These are phyloP conservation scores for Collybia nuda DNA, from an alignment of 768 basidiomycete species.

Conservation along the genomic window DNA sequence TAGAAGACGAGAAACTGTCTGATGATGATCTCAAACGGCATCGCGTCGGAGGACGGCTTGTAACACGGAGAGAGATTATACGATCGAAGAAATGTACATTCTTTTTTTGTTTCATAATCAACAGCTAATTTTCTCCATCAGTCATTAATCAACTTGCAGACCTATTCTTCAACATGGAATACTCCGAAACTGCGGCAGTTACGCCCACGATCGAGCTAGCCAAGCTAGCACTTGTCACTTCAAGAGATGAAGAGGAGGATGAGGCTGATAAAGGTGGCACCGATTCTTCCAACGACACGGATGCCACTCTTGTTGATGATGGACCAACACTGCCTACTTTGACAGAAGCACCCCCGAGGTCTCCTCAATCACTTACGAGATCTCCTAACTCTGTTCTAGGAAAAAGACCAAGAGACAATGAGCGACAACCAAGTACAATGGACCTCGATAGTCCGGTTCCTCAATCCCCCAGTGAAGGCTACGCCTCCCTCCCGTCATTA, in stretches of 20 bases:
- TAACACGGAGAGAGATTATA: constrained; percentile 77
- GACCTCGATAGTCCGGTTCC: constrained; percentile 53
- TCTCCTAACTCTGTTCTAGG: constrained; percentile 62
- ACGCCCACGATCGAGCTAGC: constrained; percentile 87
- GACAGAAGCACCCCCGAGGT: constrained; percentile 20
- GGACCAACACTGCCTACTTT: constrained; percentile 37
- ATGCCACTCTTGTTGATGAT: constrained; percentile 87
- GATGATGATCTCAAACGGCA: constrained; percentile 83
- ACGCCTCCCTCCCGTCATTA: constrained; percentile 28
- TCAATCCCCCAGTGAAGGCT: constrained; percentile 36
- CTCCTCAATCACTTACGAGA: constrained; percentile 27
- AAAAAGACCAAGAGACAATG: constrained; percentile 60
- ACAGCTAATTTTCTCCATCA: constrained; percentile 28
- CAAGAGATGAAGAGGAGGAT: constrained; percentile 87
- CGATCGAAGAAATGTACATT: constrained; percentile 82
- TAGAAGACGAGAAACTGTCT: constrained; percentile 70
- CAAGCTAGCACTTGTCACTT: constrained; percentile 88
- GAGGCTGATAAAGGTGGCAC: constrained; percentile 71
- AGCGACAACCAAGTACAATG: constrained; percentile 44
- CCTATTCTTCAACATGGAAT: constrained; percentile 77
- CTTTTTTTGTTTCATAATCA: constrained; percentile 1
- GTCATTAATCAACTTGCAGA: constrained; percentile 80
- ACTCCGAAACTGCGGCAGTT: constrained; percentile 61
- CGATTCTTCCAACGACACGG: constrained; percentile 83
- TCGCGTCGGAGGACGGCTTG: constrained; percentile 84